Percentiles rank a stretch among this genome's conserved stretches.
Conservation (phyloP, 2,329 filamentous ascomycete genomes). For the Lasiodiplodia citricola region DNA sequence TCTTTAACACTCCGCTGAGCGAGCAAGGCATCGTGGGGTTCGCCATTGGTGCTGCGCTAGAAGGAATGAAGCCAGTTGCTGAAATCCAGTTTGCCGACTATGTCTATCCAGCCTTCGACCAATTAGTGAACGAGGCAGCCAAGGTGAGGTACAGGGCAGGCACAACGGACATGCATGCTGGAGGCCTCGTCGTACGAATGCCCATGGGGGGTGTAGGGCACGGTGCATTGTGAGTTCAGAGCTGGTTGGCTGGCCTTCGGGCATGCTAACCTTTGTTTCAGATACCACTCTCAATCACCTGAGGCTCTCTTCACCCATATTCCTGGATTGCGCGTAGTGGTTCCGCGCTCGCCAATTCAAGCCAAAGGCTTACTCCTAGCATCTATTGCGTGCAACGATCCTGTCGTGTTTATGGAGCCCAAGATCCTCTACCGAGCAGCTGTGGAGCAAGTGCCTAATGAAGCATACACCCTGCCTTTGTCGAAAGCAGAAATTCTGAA, state of each 20-base stretch:
- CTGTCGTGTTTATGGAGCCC: constrained; percentile 91
- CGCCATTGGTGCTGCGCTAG: constrained; percentile 84
- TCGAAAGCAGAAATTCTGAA: constrained; percentile 86
- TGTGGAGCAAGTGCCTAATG: constrained; percentile 86
- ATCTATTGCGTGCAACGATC: constrained; percentile 78
- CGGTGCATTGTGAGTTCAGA: constrained; percentile 67
- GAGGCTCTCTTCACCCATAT: constrained; percentile 89
- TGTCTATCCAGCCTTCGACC: constrained; percentile 89
- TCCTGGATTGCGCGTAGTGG: constrained; percentile 82
- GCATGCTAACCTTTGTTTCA: constrained; percentile 29
- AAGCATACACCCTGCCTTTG: constrained; percentile 80
- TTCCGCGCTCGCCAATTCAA: constrained; percentile 84
- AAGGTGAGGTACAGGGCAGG: constrained; percentile 83
- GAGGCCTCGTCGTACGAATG: constrained; percentile 87
- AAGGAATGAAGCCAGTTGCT: constrained; percentile 90
- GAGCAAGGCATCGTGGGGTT: constrained; percentile 97
- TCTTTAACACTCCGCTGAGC: constrained; percentile 94
- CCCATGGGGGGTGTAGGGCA: constrained; percentile 89
- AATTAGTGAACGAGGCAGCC: constrained; percentile 90
- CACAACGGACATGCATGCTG: constrained; percentile 59
- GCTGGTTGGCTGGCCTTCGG: background rate
- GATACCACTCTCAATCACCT: constrained; percentile 86
- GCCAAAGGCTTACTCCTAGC: constrained; percentile 85
- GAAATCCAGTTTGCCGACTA: constrained; percentile 98
- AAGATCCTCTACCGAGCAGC: constrained; percentile 92